Evolutionary conservation across 306 rosid genomes (phyloP).

Genomic region (Inga laurina): DNA sequence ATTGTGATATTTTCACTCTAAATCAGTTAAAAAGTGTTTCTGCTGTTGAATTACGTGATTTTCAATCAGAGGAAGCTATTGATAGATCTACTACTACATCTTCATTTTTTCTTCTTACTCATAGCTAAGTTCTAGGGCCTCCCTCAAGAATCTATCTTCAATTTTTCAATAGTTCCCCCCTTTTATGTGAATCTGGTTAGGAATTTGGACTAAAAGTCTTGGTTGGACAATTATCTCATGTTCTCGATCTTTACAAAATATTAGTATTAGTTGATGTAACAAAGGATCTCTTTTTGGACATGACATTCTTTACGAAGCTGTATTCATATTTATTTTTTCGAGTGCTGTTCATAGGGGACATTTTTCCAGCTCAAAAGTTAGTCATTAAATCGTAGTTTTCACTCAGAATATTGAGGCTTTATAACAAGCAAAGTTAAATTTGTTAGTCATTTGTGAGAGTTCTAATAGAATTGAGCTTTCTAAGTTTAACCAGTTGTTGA

Average conservation of each 20-base stretch:
- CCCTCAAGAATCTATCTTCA: constrained; percentile 10
- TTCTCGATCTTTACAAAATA: not conserved
- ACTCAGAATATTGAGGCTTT: not conserved
- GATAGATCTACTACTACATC: not conserved
- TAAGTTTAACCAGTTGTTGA: constrained; percentile 9
- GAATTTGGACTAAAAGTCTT: constrained; percentile 8
- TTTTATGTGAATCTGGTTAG: constrained; percentile 7
- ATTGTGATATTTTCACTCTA: not conserved
- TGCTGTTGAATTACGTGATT: constrained; percentile 21
- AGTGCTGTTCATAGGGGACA: not conserved
- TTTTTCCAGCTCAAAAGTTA: not conserved
- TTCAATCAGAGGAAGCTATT: constrained; percentile 21
- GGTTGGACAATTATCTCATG: not conserved
- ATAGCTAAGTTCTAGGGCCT: constrained; percentile 12
- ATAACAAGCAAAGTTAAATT: not conserved
- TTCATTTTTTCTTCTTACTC: not conserved
- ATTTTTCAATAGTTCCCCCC: constrained; percentile 9
- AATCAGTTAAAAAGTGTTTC: not conserved
- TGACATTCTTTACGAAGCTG: not conserved
- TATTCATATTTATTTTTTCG: not conserved
- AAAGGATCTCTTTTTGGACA: not conserved
- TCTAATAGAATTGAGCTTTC: constrained; percentile 11
- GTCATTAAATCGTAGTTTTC: not conserved
- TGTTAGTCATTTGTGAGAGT: not conserved
- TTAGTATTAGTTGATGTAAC: not conserved